Base-by-base conservation (phyloP, 768 basidiomycete genomes). In the Daedaleopsis nitida region DNA sequence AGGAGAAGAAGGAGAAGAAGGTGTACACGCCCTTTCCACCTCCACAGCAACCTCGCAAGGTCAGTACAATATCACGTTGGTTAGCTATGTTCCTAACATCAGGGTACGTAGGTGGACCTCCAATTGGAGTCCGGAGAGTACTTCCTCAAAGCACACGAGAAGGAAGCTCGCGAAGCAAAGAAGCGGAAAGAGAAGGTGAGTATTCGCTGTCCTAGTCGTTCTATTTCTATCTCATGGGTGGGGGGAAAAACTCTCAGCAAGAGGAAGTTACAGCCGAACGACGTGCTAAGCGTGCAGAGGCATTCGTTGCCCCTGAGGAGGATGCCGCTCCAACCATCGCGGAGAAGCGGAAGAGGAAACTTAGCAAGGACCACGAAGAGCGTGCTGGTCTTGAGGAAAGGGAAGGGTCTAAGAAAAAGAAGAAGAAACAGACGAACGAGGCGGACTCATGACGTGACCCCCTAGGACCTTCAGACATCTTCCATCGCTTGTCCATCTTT, bases 1-100 rank as follows among this genome's bases (percentile, higher is more conserved):
- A 67, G 55, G 76, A 81, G 51, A 83, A 86, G 68, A 79, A 78
- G 21, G 81, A 85, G 67, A 96, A 96, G 85, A 96, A 96, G 74
- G 81, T 87, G 16, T 98, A 98, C 75, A 98, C 97, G n/a, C 97
- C 97, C 1, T 99, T 98, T 85, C 97, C 97, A 39, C 97, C 97
- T 35, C 79, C 96, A 9, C 97, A 98, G 71, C 82, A 85, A 60
- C 96, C 96, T 39, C 87, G 94, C 67, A 98, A 98, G 83, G 92
- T 92, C 67, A 57, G 75, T 52, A 1, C n/a, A 58, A 17, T n/a
- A 45, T n/a, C 13, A n/a, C 14, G 17, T 14, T 32, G 13, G 19
- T 13, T 19, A 49, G 43, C 8, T 32, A 32, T 32, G 27, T 32
- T 32, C 7, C 50, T 60, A 38, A 49, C 50, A 35, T 47, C 32